Evolutionary conservation across 345 rosid species (phyloP).

Genomic region (Passiflora organensis): DNA sequence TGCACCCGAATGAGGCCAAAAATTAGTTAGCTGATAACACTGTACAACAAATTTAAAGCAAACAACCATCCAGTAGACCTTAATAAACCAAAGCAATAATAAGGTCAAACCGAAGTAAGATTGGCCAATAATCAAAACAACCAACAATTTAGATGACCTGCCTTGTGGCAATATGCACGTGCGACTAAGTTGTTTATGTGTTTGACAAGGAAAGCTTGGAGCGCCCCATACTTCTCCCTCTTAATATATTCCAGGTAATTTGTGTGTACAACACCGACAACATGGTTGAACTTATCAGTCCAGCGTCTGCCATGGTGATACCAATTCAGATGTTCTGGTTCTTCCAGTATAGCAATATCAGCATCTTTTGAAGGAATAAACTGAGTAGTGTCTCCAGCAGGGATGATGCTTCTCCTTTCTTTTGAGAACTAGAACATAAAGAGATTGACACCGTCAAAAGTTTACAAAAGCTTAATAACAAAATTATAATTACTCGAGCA

Average conservation of each 20-base stretch:
- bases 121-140: neutral
- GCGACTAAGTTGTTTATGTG: conserved; percentile 90
- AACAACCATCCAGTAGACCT: neutral
- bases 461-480: too few species aligned
- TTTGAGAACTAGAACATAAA: conserved; percentile 61
- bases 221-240: conserved; percentile 90
- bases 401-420: conserved; percentile 90
- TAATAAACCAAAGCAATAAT: neutral
- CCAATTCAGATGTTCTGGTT: conserved; percentile 98
- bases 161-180: conserved; percentile 92
- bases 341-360: conserved; percentile 90
- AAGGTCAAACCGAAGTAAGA: neutral
- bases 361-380: conserved; percentile 86
- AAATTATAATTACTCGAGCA: too few species aligned
- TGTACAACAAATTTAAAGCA: neutral
- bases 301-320: conserved; percentile 95
- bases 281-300: conserved; percentile 95
- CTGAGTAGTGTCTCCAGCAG: conserved; percentile 92
- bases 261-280: conserved; percentile 94
- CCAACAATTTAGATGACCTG: conserved; percentile 19
- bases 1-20: neutral
- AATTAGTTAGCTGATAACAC: too few species aligned
- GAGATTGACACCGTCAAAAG: neutral
- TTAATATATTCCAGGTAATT: conserved; percentile 97
- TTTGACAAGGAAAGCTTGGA: conserved; percentile 90